Evolutionary conservation across 2,329 filamentous ascomycete species (phyloP).

Genomic region (Elsinoe batatas): DNA sequence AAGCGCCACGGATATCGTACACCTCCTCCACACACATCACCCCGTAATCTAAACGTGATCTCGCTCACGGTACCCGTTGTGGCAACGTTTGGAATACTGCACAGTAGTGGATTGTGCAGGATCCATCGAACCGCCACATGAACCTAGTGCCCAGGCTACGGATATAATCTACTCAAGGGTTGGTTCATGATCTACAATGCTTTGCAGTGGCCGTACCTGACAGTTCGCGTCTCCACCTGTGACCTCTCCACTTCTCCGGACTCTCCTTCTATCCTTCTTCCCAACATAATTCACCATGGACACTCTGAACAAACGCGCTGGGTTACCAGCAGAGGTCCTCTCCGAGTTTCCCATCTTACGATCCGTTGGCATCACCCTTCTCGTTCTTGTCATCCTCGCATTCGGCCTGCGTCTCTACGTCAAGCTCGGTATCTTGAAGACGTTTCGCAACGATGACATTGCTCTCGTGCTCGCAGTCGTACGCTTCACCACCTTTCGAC

Average conservation of each 20-base stretch:
- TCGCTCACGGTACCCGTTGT: too few relatives aligned
- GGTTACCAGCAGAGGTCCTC: neutral
- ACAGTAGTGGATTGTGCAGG: too few relatives aligned
- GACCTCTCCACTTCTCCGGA: neutral
- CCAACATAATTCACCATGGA: neutral
- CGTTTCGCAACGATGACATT: neutral
- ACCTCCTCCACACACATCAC: too few relatives aligned
- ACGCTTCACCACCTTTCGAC: neutral
- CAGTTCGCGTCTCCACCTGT: neutral
- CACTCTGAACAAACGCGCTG: neutral
- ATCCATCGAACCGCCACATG: too few relatives aligned
- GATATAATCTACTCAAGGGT: neutral
- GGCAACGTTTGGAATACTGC: too few relatives aligned
- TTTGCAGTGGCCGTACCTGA: neutral
- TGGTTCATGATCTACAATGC: neutral
- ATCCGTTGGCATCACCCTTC: neutral
- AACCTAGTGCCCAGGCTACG: too few relatives aligned
- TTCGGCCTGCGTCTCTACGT: conserved; percentile 2
- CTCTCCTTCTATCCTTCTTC: neutral
- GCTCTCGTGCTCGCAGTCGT: conserved; percentile 2
- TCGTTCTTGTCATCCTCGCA: neutral
- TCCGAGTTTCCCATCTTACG: neutral
- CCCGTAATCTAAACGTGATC: too few relatives aligned
- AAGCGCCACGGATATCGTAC: too few relatives aligned
- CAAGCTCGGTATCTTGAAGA: neutral